A percentile compares a stretch with the other conserved stretches of the same genome.
These are phyloP conservation scores for Coccomyxa sp. DNA, from an alignment of 139 green algal species.

Conservation along the genomic window DNA sequence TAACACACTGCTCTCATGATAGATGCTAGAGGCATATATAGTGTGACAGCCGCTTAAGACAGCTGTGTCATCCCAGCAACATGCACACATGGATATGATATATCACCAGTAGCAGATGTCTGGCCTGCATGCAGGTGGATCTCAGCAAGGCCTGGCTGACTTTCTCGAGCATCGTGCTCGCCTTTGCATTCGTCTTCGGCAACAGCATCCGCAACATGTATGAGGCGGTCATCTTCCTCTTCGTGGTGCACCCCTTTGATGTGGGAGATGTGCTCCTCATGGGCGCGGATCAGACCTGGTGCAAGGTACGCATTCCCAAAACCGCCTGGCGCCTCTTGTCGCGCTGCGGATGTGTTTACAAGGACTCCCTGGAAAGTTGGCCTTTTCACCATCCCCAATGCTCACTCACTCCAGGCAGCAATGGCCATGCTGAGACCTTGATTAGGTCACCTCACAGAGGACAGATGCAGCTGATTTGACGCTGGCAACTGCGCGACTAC, in stretches of 20 bases:
- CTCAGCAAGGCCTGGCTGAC: slow-evolving; percentile 30
- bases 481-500: not conserved
- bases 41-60: no score
- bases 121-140: slow-evolving; percentile 26
- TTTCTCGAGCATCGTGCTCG: slow-evolving; percentile 27
- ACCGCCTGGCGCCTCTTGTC: not conserved
- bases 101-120: no score
- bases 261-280: slow-evolving; percentile 22
- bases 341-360: no score
- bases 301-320: not conserved
- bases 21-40: no score
- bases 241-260: slow-evolving; percentile 44
- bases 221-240: slow-evolving; percentile 47
- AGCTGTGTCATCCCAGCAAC: no score
- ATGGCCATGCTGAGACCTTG: no score
- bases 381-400: no score
- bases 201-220: slow-evolving; percentile 42
- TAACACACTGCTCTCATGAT: no score
- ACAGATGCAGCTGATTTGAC: not conserved
- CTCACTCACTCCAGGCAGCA: no score
- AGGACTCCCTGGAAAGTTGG: no score
- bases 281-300: not conserved
- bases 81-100: no score
- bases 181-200: slow-evolving; percentile 39
- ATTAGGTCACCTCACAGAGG: no score